Percentiles rank a stretch among this genome's conserved stretches.
These are phyloP conservation scores for Naganishia onofrii DNA, from an alignment of 768 basidiomycete species.

Conservation along the genomic window DNA sequence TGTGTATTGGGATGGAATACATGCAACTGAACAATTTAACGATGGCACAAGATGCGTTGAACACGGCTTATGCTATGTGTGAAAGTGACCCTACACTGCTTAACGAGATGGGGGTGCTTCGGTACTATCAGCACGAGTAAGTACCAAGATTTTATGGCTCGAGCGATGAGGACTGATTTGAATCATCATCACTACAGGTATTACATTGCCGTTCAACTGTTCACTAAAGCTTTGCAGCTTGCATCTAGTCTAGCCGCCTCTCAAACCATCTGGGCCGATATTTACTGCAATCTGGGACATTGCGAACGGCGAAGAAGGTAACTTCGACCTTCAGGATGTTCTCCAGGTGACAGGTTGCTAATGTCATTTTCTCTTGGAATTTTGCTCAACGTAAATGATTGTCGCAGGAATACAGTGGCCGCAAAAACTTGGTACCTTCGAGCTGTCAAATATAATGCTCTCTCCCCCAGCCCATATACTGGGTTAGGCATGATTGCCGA, in stretches of 20 bases:
- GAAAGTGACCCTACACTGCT: conserved; percentile 81
- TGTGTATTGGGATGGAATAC: conserved; percentile 98
- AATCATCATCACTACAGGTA: conserved; percentile 62
- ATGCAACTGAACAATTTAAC: conserved; percentile 77
- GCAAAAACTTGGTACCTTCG: conserved; percentile 72
- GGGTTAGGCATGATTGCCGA: conserved; percentile 89
- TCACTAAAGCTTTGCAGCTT: conserved; percentile 2
- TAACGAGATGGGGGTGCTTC: conserved; percentile 92
- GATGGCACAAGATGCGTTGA: conserved; percentile 83
- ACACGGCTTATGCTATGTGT: conserved; percentile 74
- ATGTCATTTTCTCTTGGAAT: neutral
- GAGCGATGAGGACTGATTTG: neutral
- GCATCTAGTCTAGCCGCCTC: conserved; percentile 70
- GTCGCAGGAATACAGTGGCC: conserved; percentile 57
- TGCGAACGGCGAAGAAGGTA: conserved; percentile 77
- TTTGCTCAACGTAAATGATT: neutral
- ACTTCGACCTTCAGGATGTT: conserved; percentile 38
- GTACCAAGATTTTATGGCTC: conserved; percentile 3
- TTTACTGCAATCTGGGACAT: conserved; percentile 89
- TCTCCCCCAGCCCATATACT: conserved; percentile 73
- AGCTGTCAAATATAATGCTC: conserved; percentile 83
- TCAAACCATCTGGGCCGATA: conserved; percentile 78
- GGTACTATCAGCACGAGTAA: conserved; percentile 79
- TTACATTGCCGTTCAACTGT: conserved; percentile 57
- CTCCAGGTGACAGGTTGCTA: neutral